Base-by-base conservation (phyloP, 371 early-diverging fungal species). In the Rhizopus stolonifer region DNA sequence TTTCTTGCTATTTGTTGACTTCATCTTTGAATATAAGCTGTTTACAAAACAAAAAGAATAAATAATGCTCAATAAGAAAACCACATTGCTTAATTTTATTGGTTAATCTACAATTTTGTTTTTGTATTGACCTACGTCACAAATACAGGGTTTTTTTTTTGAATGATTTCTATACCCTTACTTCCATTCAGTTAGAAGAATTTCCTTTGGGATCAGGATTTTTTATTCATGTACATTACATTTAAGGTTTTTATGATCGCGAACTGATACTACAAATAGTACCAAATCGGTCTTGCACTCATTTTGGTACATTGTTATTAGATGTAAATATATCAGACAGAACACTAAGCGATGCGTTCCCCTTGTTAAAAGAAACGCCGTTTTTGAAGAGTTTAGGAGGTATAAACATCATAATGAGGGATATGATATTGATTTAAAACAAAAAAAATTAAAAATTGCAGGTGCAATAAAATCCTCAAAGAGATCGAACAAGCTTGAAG, bases 291-390 rank as follows among this genome's bases (percentile, higher is more conserved):
- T 32, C 47, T 47, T 47, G 47, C 47, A 47, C 47, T 32, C 47
- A 47, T 47, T 32, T 47, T 47, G 47, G 32, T 45, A 45, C 46
- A 45, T 32, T 33, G 47, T 18, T 47, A 47, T 47, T 47, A 47
- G 47, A 47, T 47, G 47, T 47, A 47, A 47, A 32, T 47, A 47
- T 47, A 47, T 18, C 47, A 47, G 47, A 47, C 47, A 47, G 47
- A 18, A 47, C 47, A 47, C 47, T 32, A 47, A 47, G 47, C 47
- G 32, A 47, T 47, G 33, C 47, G 33, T 18, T 47, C 33, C 47
- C 47, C 47, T 47, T 47, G 47, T 47, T 47, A 32, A 47, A 47
- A 33, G 47, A 47, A 29, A 47, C 33, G 13, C 47, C 33, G 32
- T 47, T 47, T 45, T 47, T 47, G 47, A 47, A 47, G 33, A 47